These are phyloP conservation scores for Globisporangium recalcitrans DNA, from an alignment of 352 stramenopile species.

Conservation along the genomic window DNA sequence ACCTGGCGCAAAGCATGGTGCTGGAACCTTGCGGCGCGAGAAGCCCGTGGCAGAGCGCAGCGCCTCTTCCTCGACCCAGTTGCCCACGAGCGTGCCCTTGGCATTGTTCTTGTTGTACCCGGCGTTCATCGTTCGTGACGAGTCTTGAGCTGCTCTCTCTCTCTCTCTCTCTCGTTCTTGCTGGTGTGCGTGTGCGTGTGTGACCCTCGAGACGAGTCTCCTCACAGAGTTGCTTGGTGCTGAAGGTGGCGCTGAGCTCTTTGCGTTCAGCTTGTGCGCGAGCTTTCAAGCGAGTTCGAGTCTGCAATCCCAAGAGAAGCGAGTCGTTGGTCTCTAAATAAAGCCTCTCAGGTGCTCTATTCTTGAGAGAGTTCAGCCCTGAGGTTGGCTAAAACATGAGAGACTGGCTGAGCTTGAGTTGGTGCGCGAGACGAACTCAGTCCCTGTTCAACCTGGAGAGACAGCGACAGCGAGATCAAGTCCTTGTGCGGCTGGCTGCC, in stretches of 20 bases:
- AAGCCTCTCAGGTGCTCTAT: not conserved
- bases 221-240: not conserved
- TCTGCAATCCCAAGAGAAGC: not conserved
- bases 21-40: slow-evolving; percentile 48
- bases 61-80: slow-evolving; percentile 83
- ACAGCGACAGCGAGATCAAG: not conserved
- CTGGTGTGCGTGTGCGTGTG: not conserved
- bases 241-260: not conserved
- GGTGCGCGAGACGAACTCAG: not conserved
- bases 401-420: not conserved
- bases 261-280: not conserved
- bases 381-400: not conserved
- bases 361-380: not conserved
- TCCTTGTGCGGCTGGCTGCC: not conserved
- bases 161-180: not conserved
- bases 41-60: slow-evolving; percentile 56
- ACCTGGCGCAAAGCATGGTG: slow-evolving; percentile 20
- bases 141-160: not conserved
- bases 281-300: not conserved
- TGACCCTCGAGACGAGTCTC: not conserved
- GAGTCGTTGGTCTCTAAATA: not conserved
- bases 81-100: slow-evolving; percentile 69
- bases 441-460: not conserved
- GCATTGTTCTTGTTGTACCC: slow-evolving; percentile 83
- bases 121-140: slow-evolving; percentile 34